phyloP scores from a whole-genome alignment of 2,329 filamentous ascomycete genomes.

The Hortaea werneckii region DNA sequence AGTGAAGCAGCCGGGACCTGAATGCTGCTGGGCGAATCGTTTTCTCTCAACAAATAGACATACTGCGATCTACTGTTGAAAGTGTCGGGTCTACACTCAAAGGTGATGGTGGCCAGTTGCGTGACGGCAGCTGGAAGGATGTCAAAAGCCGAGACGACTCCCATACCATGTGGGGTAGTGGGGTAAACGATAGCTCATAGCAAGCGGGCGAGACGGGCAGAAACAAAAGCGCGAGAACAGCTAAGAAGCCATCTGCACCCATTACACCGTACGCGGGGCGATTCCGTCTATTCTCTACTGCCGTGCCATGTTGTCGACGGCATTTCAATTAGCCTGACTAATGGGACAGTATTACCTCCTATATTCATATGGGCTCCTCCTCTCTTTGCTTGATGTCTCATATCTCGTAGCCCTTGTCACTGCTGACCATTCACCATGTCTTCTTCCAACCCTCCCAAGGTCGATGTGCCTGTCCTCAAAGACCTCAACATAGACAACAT shows the following conservation, averaged over 20 bases:
- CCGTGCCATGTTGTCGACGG: too few relatives aligned
- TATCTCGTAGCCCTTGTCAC: too few relatives aligned
- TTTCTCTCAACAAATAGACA: too few relatives aligned
- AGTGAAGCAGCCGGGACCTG: too few relatives aligned
- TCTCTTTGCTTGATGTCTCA: not conserved
- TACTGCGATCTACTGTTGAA: too few relatives aligned
- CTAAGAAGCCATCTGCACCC: too few relatives aligned
- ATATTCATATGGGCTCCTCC: not conserved
- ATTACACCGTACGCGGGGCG: not conserved
- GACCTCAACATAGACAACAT: constrained; percentile 73
- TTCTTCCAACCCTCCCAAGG: constrained; percentile 29
- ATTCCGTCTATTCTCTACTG: not conserved
- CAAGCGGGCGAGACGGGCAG: too few relatives aligned
- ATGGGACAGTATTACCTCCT: not conserved
- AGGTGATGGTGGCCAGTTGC: too few relatives aligned
- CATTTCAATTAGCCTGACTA: not conserved
- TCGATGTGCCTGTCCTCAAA: constrained; percentile 46
- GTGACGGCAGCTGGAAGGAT: not conserved
- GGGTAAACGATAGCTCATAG: not conserved
- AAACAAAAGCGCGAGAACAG: too few relatives aligned
- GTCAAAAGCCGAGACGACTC: not conserved
- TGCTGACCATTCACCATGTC: not conserved
- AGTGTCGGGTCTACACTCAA: too few relatives aligned
- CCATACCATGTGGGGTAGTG: not conserved
- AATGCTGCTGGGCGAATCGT: too few relatives aligned